Conservation (phyloP, 1,139 yeast species). For the Geotrichum restrictum region DNA sequence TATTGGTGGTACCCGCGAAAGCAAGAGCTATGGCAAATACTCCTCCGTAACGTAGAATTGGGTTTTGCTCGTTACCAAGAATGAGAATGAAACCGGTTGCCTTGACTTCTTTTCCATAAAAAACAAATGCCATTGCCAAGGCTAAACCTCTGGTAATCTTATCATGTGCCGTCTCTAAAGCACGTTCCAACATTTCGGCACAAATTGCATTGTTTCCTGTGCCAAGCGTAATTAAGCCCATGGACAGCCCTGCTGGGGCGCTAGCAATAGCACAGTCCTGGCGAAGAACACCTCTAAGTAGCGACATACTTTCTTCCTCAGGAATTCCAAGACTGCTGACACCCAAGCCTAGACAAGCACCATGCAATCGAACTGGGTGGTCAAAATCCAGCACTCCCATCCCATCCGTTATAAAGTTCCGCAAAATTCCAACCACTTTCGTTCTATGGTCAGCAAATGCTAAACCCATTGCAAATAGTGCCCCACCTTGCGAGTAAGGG, state of each 20-base stretch:
- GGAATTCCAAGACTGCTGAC: constrained; percentile 97
- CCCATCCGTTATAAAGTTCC: constrained; percentile 66
- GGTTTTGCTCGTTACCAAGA: constrained; percentile 68
- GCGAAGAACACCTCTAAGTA: constrained; percentile 76
- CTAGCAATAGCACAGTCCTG: constrained; percentile 92
- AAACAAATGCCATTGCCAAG: constrained; percentile 79
- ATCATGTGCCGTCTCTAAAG: constrained; percentile 94
- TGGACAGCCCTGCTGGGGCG: constrained; percentile 93
- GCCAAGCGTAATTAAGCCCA: constrained; percentile 95
- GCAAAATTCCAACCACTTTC: constrained; percentile 76
- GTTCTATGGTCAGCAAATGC: constrained; percentile 95
- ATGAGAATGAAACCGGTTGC: constrained; percentile 68
- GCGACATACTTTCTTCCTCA: too few species aligned
- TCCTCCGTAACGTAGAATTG: constrained; percentile 92
- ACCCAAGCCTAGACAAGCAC: constrained; percentile 93
- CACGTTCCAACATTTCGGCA: constrained; percentile 82
- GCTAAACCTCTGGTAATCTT: constrained; percentile 89
- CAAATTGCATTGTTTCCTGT: constrained; percentile 71
- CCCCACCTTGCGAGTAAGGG: constrained; percentile 85
- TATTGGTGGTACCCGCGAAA: constrained; percentile 92
- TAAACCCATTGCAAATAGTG: constrained; percentile 86
- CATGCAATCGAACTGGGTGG: constrained; percentile 84
- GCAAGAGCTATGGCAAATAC: constrained; percentile 92
- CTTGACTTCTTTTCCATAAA: constrained; percentile 77
- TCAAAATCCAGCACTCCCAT: constrained; percentile 54